Evolutionary conservation across 176 grass and related monocot genomes (phyloP), one percentile per base, ranked within the genome.

Genomic region (Alopecurus myosuroides): DNA sequence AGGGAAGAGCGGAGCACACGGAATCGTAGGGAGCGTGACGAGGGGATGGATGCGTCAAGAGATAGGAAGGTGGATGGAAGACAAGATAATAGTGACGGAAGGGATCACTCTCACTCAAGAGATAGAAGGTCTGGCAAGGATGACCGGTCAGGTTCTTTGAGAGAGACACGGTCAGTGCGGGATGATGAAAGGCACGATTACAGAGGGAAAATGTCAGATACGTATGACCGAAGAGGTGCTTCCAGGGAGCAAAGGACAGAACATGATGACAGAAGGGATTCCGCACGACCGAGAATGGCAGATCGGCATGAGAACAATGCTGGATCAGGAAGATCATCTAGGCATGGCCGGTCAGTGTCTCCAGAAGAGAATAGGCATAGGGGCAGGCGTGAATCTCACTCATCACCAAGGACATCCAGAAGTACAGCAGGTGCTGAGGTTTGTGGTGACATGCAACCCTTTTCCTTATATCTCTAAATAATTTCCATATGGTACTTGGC

Each of bases 341-440:
- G 88, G 70, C 78, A 0, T 72, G 93, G 77, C 53, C 88, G 61
- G 50, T 83, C 92, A 72, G 41, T 57, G 18, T 94, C 90, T 40
- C 90, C 93, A 74, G 85, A 90, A 44, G 90, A 87, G 65, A 71
- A 82, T 66, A 85, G 62, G 41, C 85, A 66, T 33, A 81, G 48
- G 85, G 71, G 34, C 25, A 77, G 87, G 14, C 79, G 86, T 73
- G 57, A 52, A 76, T 93, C 91, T 49, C 76, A 58, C 34, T 60
- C 89, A n/a, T 90, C 93, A 78, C 56, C 69, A 51, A 82, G 87
- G 80, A 52, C 55, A 58, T 83, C 87, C 36, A 88, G 82, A 89
- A 85, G 45, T 72, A 77, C 53, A 55, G 77, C 76, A 77, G 83
- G 23, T 81, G 64, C 63, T 36, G 93, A 98, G 91, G 96, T 95